These are phyloP conservation scores for Bruguiera hainesii DNA, from an alignment of 441 rosid genomes.

Conservation along the genomic window DNA sequence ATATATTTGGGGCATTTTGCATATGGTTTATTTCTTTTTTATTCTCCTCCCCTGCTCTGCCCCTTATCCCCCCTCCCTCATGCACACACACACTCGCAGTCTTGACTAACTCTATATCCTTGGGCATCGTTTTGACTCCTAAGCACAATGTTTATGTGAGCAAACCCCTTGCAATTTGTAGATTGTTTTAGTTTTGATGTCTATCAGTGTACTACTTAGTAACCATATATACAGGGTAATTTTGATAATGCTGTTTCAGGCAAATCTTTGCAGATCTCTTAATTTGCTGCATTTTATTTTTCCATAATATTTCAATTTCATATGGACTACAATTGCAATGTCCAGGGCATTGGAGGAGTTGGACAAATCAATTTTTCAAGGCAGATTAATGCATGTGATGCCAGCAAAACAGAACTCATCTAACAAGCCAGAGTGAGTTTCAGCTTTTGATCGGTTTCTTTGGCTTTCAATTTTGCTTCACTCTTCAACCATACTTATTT, in stretches of 20 bases:
- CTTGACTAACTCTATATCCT: too few species aligned
- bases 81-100: too few species aligned
- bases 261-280: not conserved
- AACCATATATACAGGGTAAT: too few species aligned
- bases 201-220: too few species aligned
- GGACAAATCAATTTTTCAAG: slow-evolving; percentile 82
- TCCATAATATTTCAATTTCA: not conserved
- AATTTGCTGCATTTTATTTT: not conserved
- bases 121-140: too few species aligned
- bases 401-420: slow-evolving; percentile 56
- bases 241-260: not conserved
- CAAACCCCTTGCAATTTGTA: too few species aligned
- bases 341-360: slow-evolving; percentile 75
- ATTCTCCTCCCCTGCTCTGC: too few species aligned
- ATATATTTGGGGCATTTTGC: too few species aligned
- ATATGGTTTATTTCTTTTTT: too few species aligned
- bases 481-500: slow-evolving; percentile 7
- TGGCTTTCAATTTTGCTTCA: slow-evolving; percentile 9
- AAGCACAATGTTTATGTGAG: too few species aligned
- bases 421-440: slow-evolving; percentile 57
- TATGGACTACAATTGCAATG: slow-evolving; percentile 16
- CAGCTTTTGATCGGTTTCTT: slow-evolving; percentile 10
- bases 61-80: too few species aligned
- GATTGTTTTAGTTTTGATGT: too few species aligned
- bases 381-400: slow-evolving; percentile 81